phyloP scores from a whole-genome alignment of 2,329 filamentous ascomycete genomes.

The Fusarium lyarnte region DNA sequence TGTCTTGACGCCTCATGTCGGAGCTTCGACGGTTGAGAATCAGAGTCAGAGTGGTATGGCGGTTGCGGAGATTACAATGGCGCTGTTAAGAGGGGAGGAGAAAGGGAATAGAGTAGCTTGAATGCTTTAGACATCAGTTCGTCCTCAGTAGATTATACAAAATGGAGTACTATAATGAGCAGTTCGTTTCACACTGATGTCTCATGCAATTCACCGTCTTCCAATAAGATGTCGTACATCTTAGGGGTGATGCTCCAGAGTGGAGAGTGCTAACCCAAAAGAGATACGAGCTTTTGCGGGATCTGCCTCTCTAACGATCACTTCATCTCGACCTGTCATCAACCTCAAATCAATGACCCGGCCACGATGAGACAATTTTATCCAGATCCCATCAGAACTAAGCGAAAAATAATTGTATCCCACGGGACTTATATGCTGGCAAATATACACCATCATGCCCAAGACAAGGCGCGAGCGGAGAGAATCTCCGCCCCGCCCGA shows the following conservation, averaged over 20 bases:
- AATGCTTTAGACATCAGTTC: fast-evolving
- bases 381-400: fast-evolving
- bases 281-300: background rate
- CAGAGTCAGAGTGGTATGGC: background rate
- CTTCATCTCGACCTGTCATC: background rate
- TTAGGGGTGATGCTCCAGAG: fast-evolving
- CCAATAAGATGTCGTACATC: background rate
- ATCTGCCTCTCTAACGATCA: background rate
- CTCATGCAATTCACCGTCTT: background rate
- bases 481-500: background rate
- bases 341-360: fast-evolving
- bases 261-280: background rate
- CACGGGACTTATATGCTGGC: fast-evolving
- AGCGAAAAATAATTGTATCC: fast-evolving
- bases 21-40: background rate
- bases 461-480: background rate
- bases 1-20: background rate
- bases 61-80: background rate
- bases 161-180: too few species aligned
- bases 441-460: background rate
- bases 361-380: background rate
- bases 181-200: background rate
- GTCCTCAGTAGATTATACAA: fast-evolving
- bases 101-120: background rate
- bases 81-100: background rate